Evolutionary conservation across 345 rosid species (phyloP), one percentile per base, ranked within the genome.

Genomic region (Diplotaxis tenuifolia): DNA sequence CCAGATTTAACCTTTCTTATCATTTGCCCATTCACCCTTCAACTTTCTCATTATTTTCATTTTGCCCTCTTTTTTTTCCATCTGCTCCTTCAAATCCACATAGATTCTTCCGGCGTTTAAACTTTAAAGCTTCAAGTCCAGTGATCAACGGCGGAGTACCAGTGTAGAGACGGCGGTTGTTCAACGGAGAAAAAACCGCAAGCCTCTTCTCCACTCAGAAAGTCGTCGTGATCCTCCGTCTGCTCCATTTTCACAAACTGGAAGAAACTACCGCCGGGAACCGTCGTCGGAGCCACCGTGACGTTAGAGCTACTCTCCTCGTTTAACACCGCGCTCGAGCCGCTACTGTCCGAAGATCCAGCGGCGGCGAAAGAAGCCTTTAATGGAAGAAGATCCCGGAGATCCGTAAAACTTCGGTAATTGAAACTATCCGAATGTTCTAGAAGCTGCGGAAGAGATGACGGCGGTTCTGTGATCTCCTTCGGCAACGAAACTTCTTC

Each of bases 171-270:
- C 12, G 97, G 99, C 12, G 96, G 80, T 40, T 92, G 99, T 56
- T 95, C 96, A 56, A 89, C 96, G 2, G 93, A 89, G 79, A 89
- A 95, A 80, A 87, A 86, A 15, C 84, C 87, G 62, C 93, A 89
- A 9, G 95, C 80, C 73, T 90, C 97, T 10, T 92, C 97, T 11
- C 89, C 86, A 42, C 81, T 83, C 52, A 90, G 81, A 86, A 95
- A 88, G 19, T 88, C 85, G 29, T 82, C 82, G 31, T 87, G 96
- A 70, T 92, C 98, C 79, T 89, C 96, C 80, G 83, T 71, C 73
- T 92, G 91, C 73, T 90, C 99, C 88, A 78, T 75, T 80, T 95
- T 95, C 85, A 92, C 97, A 42, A 74, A 89, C 77, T 82, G 88
- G 12, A 81, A 9, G 40, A 82, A 16, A 81, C 38, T 62, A 18